Evolutionary conservation across 75 land plant genomes (phyloP).

Genomic region (Adiantum capillusveneris): DNA sequence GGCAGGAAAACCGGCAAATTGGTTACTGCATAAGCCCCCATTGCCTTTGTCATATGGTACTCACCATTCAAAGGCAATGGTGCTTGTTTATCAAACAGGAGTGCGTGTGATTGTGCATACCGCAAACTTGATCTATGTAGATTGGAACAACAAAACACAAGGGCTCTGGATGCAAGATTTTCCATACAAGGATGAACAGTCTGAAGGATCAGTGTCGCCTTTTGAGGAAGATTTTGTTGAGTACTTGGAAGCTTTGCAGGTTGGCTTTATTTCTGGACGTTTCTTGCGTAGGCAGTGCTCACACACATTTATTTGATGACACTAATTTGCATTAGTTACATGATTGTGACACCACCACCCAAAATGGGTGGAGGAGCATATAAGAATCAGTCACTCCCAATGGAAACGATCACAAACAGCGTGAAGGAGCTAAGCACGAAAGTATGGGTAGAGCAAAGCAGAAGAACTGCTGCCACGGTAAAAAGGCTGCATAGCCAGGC

Average conservation of each 20-base stretch:
- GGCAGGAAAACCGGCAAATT: constrained; percentile 59
- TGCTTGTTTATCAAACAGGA: constrained; percentile 82
- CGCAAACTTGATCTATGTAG: constrained; percentile 85
- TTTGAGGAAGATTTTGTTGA: constrained; percentile 89
- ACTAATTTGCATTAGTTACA: too few species aligned
- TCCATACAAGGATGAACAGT: constrained; percentile 58
- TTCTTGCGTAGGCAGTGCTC: too few species aligned
- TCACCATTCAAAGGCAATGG: constrained; percentile 98
- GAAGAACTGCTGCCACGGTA: too few species aligned
- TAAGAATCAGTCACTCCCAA: too few species aligned
- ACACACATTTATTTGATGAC: too few species aligned
- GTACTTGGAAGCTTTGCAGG: constrained; percentile 82
- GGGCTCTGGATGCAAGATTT: constrained; percentile 99
- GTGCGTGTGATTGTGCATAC: constrained; percentile 87
- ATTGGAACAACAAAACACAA: constrained; percentile 98
- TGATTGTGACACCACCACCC: too few species aligned
- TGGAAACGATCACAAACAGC: too few species aligned
- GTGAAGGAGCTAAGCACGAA: too few species aligned
- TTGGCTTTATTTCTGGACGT: too few species aligned
- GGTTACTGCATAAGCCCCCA: constrained; percentile 85
- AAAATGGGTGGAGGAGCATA: too few species aligned
- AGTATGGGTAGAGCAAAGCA: too few species aligned
- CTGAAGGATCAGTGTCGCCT: constrained; percentile 20
- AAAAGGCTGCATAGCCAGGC: too few species aligned
- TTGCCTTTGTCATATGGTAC: constrained; percentile 91